phyloP scores from a whole-genome alignment of 371 early-diverging fungal species.

The Rhizomucor pusillus region DNA sequence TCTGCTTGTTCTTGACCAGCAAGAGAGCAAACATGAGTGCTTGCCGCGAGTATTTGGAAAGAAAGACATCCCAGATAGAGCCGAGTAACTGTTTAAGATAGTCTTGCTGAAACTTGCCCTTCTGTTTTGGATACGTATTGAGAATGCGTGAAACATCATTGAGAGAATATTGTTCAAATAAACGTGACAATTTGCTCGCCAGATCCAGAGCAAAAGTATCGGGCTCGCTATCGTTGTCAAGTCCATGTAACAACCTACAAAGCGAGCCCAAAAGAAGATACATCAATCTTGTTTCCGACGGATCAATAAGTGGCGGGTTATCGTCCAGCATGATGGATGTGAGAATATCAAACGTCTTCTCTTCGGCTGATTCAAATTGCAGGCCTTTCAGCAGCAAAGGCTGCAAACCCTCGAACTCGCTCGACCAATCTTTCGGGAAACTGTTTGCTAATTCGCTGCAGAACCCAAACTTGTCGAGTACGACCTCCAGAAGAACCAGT shows the following conservation, averaged over 20 bases:
- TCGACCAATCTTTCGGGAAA: conserved; percentile 77
- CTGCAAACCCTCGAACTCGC: conserved; percentile 74
- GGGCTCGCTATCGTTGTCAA: conserved; percentile 35
- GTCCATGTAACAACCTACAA: conserved; percentile 65
- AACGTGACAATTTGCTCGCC: conserved; percentile 48
- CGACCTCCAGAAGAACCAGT: conserved; percentile 59
- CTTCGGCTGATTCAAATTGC: conserved; percentile 60
- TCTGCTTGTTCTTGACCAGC: conserved; percentile 61
- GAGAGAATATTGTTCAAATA: conserved; percentile 55
- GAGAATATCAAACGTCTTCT: conserved; percentile 36
- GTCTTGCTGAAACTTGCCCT: conserved; percentile 70
- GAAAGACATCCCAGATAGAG: conserved; percentile 63
- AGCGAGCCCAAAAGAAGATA: conserved; percentile 67
- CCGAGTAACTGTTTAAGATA: conserved; percentile 66
- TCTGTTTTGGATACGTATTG: conserved; percentile 59
- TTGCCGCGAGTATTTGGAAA: conserved; percentile 59
- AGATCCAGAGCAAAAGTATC: conserved; percentile 25
- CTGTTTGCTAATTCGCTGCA: conserved; percentile 32
- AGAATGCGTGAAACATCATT: conserved; percentile 55
- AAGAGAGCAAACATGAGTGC: conserved; percentile 63
- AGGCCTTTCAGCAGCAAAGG: conserved; percentile 76
- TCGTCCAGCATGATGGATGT: conserved; percentile 48
- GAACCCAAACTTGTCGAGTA: conserved; percentile 48
- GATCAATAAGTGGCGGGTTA: conserved; percentile 67
- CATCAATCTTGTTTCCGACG: conserved; percentile 57